Evolutionary conservation across 305 asterid genomes (phyloP), one percentile per base, ranked within the genome.

Genomic region (Stenogyne calaminthoides): DNA sequence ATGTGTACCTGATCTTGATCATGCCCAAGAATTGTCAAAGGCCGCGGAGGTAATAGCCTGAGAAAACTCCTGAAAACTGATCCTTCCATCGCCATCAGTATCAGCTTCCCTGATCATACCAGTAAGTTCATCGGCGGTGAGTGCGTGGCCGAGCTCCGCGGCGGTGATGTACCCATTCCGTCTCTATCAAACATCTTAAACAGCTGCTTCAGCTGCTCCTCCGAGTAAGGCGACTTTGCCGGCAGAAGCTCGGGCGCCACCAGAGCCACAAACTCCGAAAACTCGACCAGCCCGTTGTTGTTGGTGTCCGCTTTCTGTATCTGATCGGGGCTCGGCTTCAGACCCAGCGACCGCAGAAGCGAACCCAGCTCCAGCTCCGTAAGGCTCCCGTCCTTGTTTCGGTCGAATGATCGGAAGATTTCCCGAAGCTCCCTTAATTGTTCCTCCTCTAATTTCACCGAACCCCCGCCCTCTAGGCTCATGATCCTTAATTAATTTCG

Each of bases 41-140:
- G 98, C 97, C 20, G 98, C 97, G 9, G 98, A 93, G 34, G 91
- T 87, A 68, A 93, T 93, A 20, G 98, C 98, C 84, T 85, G 91
- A 3, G 94, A 84, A 52, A 93, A 93, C 80, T 91, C 98, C 64
- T 81, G 81, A 72, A 84, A 91, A 77, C 88, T 91, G 80, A 93
- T 93, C 85, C 95, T 84, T 5, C 98, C 98, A 65, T 91, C 98
- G 19, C 98, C 97, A 67, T 94, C 97, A 8, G 84, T 85, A 80
- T 94, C 97, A 25, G 98, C 97, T 66, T 93, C 98, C 81, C 74
- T 88, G 52, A 93, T 93, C 97, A 93, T 91, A 76, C 96, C 97
- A 1, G 97, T 93, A 39, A 93, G 87, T 74, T 93, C 98, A 80
- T 85, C 97, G 0, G 88, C 98, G 9, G 96, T 89, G 80, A 91